These are phyloP conservation scores for Paraphoma chrysanthemicola DNA, from an alignment of 2,329 filamentous ascomycete genomes.

Conservation along the genomic window DNA sequence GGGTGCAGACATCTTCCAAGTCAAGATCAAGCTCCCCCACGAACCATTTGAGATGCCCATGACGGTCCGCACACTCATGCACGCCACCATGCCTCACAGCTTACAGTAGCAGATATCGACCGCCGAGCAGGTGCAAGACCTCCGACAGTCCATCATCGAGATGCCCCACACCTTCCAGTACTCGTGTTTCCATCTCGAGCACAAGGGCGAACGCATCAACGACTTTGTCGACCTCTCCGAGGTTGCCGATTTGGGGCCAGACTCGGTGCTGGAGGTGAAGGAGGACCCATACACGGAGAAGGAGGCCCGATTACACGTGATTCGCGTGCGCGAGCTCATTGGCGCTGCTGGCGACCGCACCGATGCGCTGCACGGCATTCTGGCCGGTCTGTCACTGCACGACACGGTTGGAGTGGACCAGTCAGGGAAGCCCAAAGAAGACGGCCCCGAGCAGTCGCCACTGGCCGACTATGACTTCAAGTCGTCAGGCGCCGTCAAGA, in stretches of 20 bases:
- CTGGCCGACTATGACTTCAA: constrained; percentile 80
- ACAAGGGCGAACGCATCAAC: constrained; percentile 87
- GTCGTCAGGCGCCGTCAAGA: constrained; percentile 70
- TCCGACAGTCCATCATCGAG: constrained; percentile 95
- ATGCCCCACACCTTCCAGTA: constrained; percentile 92
- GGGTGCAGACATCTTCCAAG: constrained; percentile 64
- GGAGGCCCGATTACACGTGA: constrained; percentile 92
- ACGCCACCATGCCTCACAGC: constrained; percentile 25
- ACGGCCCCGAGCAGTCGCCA: constrained; percentile 43
- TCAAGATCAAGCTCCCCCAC: constrained; percentile 84
- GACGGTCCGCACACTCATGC: constrained; percentile 64
- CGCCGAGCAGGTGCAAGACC: constrained; percentile 96
- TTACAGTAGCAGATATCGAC: constrained; percentile 72
- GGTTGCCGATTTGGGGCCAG: constrained; percentile 76
- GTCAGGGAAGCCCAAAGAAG: constrained; percentile 28
- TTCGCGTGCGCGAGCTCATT: constrained; percentile 89
- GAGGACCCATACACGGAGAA: constrained; percentile 99
- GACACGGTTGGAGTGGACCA: constrained; percentile 70
- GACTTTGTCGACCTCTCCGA: constrained; percentile 94
- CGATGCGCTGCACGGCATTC: constrained; percentile 84
- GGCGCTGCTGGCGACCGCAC: constrained; percentile 89
- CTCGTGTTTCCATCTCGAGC: constrained; percentile 97
- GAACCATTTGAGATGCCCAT: constrained; percentile 80
- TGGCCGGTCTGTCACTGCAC: constrained; percentile 85
- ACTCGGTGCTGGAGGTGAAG: constrained; percentile 81